phyloP scores from a whole-genome alignment of 164 flowering plant genomes.

The Chimonanthus salicifolius region DNA sequence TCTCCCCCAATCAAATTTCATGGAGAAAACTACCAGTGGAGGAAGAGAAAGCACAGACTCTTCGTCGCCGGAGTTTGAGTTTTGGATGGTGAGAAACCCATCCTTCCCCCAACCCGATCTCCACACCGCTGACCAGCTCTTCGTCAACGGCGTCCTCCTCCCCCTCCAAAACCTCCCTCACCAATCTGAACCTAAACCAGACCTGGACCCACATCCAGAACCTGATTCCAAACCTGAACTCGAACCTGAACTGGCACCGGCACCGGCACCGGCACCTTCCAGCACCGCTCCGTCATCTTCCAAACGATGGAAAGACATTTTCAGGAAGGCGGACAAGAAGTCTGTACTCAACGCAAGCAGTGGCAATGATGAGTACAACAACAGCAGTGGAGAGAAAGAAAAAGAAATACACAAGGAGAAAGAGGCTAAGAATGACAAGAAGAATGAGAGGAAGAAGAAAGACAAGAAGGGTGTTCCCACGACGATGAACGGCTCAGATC shows the following conservation, averaged over 20 bases:
- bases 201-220: slow-evolving; percentile 8
- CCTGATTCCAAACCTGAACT: background rate
- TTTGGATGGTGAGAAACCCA: slow-evolving; percentile 74
- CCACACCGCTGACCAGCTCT: slow-evolving; percentile 73
- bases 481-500: slow-evolving; percentile 34
- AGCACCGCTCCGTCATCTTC: slow-evolving; percentile 26
- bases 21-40: background rate
- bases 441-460: slow-evolving; percentile 35
- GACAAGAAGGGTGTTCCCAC: slow-evolving; percentile 18
- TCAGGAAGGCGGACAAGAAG: slow-evolving; percentile 39
- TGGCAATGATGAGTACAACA: slow-evolving; percentile 25
- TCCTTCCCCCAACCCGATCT: slow-evolving; percentile 45
- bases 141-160: slow-evolving; percentile 72
- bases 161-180: slow-evolving; percentile 51
- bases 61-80: slow-evolving; percentile 78
- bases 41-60: slow-evolving; percentile 11
- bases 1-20: too few species aligned
- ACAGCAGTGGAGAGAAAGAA: slow-evolving; percentile 52
- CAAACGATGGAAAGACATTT: slow-evolving; percentile 76
- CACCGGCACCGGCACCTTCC: slow-evolving; percentile 11
- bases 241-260: slow-evolving; percentile 17
- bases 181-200: slow-evolving; percentile 9
- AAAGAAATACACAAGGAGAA: slow-evolving; percentile 26
- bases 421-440: slow-evolving; percentile 27
- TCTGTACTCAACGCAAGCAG: background rate